Evolutionary conservation across 768 basidiomycete genomes (phyloP), one percentile per base, ranked within the genome.

Genomic region (Filobasidium wieringae): DNA sequence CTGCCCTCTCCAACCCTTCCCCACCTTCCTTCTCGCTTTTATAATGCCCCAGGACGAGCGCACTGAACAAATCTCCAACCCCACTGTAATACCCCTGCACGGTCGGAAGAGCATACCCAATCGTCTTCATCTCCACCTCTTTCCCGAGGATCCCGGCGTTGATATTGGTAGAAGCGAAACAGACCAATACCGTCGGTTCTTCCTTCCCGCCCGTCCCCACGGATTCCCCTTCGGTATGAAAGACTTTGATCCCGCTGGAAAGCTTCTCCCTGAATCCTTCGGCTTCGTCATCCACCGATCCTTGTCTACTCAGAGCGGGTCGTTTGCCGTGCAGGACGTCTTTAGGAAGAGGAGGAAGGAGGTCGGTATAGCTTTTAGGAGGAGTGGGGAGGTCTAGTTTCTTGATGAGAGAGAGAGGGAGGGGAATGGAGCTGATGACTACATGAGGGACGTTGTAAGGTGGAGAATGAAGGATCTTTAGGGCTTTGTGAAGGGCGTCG

Each of bases 11-110:
- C 53, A 39, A 24, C 26, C 9, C 15, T 29, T 29, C 47, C 15
- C 49, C 12, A 24, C 45, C 32, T 6, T 52, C 40, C 19, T 22
- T 43, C 31, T 12, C 30, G 19, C n/a, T 34, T 3, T 68, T 37
- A 72, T 83, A 96, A 66, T 91, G 85, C 0, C 83, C 91, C 4
- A 93, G 78, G 27, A 92, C 82, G 55, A 96, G 81, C 1, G 93
- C 87, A 6, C 90, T 90, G 77, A 97, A 96, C 56, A 96, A 82
- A 72, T 99, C 95, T 17, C 95, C 95, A 11, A 95, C 92, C 26
- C 95, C 95, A 19, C 88, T 86, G 72, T 91, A 97, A 76, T 96
- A 95, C 11, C 91, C 92, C 5, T 84, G 81, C 43, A 96, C 79
- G 29, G 84, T 79, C 2, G 85, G 84, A 8, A 99, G 82, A 41